phyloP scores from a whole-genome alignment of 2,329 filamentous ascomycete genomes.

The Colletotrichum melonis region DNA sequence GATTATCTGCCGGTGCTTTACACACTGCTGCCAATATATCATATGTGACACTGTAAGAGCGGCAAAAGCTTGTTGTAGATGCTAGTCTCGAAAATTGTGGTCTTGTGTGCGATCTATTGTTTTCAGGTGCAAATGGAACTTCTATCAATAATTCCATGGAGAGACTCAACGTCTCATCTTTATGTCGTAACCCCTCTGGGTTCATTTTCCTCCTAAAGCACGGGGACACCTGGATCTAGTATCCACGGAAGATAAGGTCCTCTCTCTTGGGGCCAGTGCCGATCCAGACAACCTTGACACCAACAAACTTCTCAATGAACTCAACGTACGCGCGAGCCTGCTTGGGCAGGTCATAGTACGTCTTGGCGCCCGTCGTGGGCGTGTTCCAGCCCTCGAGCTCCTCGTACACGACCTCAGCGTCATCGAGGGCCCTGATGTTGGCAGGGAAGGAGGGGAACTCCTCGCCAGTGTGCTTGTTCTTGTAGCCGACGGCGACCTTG shows the following conservation, averaged over 20 bases:
- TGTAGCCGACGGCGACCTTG: conserved; percentile 80
- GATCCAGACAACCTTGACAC: conserved; percentile 63
- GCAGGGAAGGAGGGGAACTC: conserved; percentile 73
- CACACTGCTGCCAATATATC: background rate
- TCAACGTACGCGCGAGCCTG: conserved; percentile 74
- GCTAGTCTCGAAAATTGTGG: background rate
- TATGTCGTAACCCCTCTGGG: background rate
- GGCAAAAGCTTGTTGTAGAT: background rate
- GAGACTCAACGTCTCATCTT: background rate
- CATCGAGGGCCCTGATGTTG: conserved; percentile 67
- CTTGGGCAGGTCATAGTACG: conserved; percentile 71
- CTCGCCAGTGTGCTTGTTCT: conserved; percentile 52
- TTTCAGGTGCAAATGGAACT: background rate
- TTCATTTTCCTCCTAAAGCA: background rate
- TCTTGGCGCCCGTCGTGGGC: conserved; percentile 69
- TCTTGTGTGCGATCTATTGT: conserved; percentile 5
- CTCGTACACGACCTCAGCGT: conserved; percentile 74
- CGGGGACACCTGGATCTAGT: conserved; percentile 7
- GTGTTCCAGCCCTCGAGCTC: conserved; percentile 77
- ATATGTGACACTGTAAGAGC: background rate
- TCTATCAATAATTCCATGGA: background rate
- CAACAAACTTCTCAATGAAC: conserved; percentile 74
- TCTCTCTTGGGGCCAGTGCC: conserved; percentile 75
- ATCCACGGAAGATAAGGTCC: conserved; percentile 64
- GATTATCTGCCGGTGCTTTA: background rate